Base-by-base conservation (phyloP, 371 early-diverging fungal species). In the Zancudomyces culisetae region DNA sequence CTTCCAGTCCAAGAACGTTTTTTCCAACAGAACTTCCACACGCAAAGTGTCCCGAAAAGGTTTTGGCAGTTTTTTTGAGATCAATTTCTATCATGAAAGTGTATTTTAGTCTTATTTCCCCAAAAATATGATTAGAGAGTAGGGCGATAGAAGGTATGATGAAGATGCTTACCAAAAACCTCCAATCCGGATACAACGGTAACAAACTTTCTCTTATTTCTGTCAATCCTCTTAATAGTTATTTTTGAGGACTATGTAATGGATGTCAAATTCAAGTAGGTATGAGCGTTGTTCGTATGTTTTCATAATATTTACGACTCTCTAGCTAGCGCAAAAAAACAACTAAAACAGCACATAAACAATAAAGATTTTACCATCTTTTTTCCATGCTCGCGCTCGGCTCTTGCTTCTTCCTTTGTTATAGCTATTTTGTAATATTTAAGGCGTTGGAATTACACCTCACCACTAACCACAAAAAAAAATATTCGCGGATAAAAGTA, bases 31-130 rank as follows among this genome's bases (percentile, higher is more conserved):
- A 86, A n/a, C 87, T 75, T 46, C 90, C 90, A 61, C 84, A 83
- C 1, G 90, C 90, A 60, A 85, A 89, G 65, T 78, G 79, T 52
- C 75, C 80, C 28, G 90, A 86, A 69, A 90, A 90, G 62, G 77
- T 66, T 65, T 95, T 95, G 58, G 92, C 85, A 2, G 87, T 90
- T 64, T 88, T 90, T 61, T 92, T 93, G 60, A 95, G 68, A 57
- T 91, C 93, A 42, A 93, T 80, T 50, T 77, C 85, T 86, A 61
- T 19, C 15, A 45, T 29, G 1, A 23, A 49, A 26, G 2, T 30
- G 23, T 47, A 54, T 45, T 22, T 21, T 23, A 52, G 40, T 21
- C 40, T 24, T 1, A 53, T 24, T 18, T 2, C 24, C 18, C 26
- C 8, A 24, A 18, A 45, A 45, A 27, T 10, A 6, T 35, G 15